Evolutionary conservation across 129 eudicot genomes (phyloP).

Genomic region (Mikania micrantha): DNA sequence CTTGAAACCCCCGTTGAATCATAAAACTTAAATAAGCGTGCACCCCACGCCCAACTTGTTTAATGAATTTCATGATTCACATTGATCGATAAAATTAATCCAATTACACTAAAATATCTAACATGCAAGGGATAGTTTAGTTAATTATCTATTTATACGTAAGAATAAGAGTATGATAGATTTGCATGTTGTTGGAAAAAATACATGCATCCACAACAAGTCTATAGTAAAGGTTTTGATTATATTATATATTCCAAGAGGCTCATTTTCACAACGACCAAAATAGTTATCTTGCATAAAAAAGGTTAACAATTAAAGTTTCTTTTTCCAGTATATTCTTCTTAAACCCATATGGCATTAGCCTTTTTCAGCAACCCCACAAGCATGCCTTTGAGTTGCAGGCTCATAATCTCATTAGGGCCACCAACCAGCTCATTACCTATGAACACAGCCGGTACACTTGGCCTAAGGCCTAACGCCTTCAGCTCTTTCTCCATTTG

Average conservation of each 20-base stretch:
- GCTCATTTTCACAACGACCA: not conserved
- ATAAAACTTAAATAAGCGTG: no score
- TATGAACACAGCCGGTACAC: conserved; percentile 47
- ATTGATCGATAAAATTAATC: no score
- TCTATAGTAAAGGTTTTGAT: not conserved
- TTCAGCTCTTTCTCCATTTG: conserved; percentile 45
- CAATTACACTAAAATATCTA: no score
- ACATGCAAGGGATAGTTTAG: no score
- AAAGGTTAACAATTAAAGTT: no score
- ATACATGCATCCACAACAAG: not conserved
- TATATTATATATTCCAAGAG: no score
- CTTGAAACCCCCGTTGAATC: no score
- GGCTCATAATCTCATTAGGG: conserved; percentile 39
- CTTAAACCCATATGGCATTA: conserved; percentile 29
- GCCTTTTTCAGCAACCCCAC: conserved; percentile 61
- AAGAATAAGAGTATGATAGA: no score
- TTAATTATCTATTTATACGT: no score
- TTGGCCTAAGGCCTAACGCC: conserved; percentile 30
- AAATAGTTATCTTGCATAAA: not conserved
- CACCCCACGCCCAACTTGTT: no score
- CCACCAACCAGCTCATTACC: conserved; percentile 42
- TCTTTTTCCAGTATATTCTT: not conserved
- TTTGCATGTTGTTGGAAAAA: no score
- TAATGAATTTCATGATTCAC: no score
- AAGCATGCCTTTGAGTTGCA: conserved; percentile 39